Base-by-base conservation (phyloP, 1,284 basidiomycete species). In the Fomitopsis palustris region DNA sequence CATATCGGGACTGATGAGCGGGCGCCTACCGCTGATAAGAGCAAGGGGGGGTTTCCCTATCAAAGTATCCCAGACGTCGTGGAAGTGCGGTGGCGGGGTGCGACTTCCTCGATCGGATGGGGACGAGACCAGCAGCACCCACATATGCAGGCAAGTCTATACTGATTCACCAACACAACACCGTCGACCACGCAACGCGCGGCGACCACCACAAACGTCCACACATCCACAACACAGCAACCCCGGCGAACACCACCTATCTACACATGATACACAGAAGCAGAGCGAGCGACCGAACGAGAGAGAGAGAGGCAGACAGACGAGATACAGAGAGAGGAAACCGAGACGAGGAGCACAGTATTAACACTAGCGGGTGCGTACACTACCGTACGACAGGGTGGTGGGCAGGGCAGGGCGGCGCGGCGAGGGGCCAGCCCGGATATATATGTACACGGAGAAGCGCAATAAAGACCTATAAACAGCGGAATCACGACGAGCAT, bases 361-460 rank as follows among this genome's bases (percentile, higher is more conserved):
- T 52, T 52, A 52, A 52, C 49, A 52, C 49, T 33, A 51, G 17
- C 25, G 45, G 25, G 49, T 16, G n/a, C 49, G 33, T 52, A 52
- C 49, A 52, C 31, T 52, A 51, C 14, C 29, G 49, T 51, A 19
- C 43, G 43, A 3, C 10, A 27, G 7, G 45, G 25, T n/a, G 19
- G 31, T 35, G 49, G 17, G 21, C 14, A 12, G 12, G 29, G 29
- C 23, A 31, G 47, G 47, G n/a, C 8, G 27, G 19, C 29, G 23
- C 4, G 19, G 47, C 9, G 14, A 47, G 43, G 25, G 17, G 31
- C 47, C 25, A 35, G 33, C 49, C 21, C 9, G 4, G 21, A 21
- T 35, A 31, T 35, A 52, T 52, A 52, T 52, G 33, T 52, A 52
- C 49, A 52, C 39, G n/a, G 33, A 52, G 49, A 52, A 52, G 49